A percentile compares a stretch with the other conserved stretches of the same genome.
phyloP scores from a whole-genome alignment of 257 asterid genomes.

The Solanum virginianum region DNA sequence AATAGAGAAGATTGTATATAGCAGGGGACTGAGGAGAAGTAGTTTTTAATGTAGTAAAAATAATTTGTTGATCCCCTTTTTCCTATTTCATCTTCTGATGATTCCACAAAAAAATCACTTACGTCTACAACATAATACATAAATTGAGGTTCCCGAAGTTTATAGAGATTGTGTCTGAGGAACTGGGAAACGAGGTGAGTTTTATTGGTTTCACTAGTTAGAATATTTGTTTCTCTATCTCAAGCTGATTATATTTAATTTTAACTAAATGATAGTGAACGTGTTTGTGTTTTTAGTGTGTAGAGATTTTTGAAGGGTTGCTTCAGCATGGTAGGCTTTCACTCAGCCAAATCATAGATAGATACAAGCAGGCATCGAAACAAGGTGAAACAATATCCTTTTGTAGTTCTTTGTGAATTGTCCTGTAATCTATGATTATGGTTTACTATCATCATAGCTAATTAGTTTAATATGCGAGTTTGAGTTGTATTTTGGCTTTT shows the following conservation, averaged over 20 bases:
- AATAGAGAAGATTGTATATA: background rate
- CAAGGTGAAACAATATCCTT: constrained; percentile 14
- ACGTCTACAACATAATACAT: constrained; percentile 55
- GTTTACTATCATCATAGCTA: background rate
- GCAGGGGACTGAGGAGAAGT: background rate
- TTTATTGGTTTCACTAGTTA: background rate
- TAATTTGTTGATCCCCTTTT: background rate
- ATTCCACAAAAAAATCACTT: too few relatives aligned
- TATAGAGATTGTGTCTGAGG: constrained; percentile 53
- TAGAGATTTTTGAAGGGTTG: constrained; percentile 52
- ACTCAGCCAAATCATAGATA: constrained; percentile 44
- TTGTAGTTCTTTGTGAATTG: background rate
- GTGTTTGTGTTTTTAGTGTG: constrained; percentile 35
- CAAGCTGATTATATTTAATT: background rate
- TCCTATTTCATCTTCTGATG: background rate
- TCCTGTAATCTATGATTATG: background rate
- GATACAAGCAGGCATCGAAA: constrained; percentile 38
- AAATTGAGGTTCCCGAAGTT: constrained; percentile 66
- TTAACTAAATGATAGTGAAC: constrained; percentile 1
- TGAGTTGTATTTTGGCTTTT: background rate
- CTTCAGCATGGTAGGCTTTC: constrained; percentile 93
- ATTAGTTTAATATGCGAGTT: background rate
- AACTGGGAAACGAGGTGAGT: constrained; percentile 63
- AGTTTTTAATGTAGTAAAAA: background rate
- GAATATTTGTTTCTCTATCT: background rate